phyloP scores from a whole-genome alignment of 768 basidiomycete genomes.

The Pholiota molesta region DNA sequence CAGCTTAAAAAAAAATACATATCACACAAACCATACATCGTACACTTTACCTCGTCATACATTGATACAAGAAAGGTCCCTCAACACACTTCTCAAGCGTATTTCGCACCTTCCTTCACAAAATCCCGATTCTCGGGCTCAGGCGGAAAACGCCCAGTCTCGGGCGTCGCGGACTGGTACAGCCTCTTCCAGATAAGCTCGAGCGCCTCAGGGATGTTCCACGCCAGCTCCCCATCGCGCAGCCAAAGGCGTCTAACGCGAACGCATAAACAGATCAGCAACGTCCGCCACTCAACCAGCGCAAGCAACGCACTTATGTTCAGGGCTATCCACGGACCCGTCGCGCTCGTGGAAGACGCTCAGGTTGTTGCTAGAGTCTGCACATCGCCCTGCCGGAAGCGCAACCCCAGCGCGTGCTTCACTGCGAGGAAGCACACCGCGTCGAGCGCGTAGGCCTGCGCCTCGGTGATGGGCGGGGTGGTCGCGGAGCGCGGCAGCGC shows the following conservation, averaged over 20 bases:
- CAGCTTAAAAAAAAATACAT: no score
- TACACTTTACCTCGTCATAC: no score
- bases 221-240: constrained; percentile 40
- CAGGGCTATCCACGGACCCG: constrained; percentile 38
- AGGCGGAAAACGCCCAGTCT: constrained; percentile 37
- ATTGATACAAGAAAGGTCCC: no score
- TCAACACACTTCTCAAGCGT: not conserved
- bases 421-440: constrained; percentile 48
- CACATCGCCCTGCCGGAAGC: constrained; percentile 51
- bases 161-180: constrained; percentile 34
- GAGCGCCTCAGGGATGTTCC: constrained; percentile 37
- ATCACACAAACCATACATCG: no score
- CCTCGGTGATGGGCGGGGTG: constrained; percentile 45
- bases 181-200: constrained; percentile 34
- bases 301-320: constrained; percentile 35
- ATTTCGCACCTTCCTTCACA: not conserved
- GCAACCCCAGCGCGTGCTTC: constrained; percentile 48
- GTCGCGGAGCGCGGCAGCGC: constrained; percentile 35
- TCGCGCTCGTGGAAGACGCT: constrained; percentile 49
- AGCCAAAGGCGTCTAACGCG: constrained; percentile 39
- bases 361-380: constrained; percentile 52
- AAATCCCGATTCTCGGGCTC: constrained; percentile 33
- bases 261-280: not conserved
- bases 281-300: no score
- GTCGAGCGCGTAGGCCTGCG: constrained; percentile 52